These are phyloP conservation scores for Pichia sp. DNA, from an alignment of 1,139 yeast species.

Conservation along the genomic window DNA sequence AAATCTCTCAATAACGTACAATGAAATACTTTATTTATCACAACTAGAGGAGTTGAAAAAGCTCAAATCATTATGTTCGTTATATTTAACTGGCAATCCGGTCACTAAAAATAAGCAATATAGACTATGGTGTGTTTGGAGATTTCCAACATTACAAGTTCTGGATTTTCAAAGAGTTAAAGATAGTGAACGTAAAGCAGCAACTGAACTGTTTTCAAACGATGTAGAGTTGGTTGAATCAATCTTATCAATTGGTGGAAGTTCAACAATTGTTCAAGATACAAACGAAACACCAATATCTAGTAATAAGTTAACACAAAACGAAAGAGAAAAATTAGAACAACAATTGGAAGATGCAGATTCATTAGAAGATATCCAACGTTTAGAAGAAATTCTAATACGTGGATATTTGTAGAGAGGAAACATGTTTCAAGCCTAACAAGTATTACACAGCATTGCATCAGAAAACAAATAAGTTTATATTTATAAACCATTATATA, in stretches of 20 bases:
- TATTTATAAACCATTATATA: background rate
- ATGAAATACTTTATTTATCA: constrained; percentile 39
- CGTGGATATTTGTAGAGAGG: constrained; percentile 21
- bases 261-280: background rate
- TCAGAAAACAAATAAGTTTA: too few relatives aligned
- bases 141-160: constrained; percentile 53
- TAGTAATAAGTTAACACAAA: constrained; percentile 36
- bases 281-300: background rate
- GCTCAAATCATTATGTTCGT: constrained; percentile 37
- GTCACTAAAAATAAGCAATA: constrained; percentile 49
- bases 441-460: too few relatives aligned
- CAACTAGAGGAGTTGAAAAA: constrained; percentile 35
- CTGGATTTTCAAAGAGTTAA: constrained; percentile 64
- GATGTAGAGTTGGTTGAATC: constrained; percentile 16
- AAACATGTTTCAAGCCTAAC: too few relatives aligned
- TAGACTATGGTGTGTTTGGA: constrained; percentile 52
- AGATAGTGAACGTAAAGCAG: constrained; percentile 44
- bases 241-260: constrained; percentile 5
- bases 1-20: constrained; percentile 47
- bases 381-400: constrained; percentile 50
- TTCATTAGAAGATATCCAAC: constrained; percentile 66
- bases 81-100: constrained; percentile 59
- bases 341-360: constrained; percentile 53
- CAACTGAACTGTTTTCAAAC: constrained; percentile 42
- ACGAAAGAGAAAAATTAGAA: constrained; percentile 47